A percentile compares a stretch with the other conserved stretches of the same genome.
These are phyloP conservation scores for Exophiala phaeomuriformis DNA, from an alignment of 2,329 filamentous ascomycete genomes.

Conservation along the genomic window DNA sequence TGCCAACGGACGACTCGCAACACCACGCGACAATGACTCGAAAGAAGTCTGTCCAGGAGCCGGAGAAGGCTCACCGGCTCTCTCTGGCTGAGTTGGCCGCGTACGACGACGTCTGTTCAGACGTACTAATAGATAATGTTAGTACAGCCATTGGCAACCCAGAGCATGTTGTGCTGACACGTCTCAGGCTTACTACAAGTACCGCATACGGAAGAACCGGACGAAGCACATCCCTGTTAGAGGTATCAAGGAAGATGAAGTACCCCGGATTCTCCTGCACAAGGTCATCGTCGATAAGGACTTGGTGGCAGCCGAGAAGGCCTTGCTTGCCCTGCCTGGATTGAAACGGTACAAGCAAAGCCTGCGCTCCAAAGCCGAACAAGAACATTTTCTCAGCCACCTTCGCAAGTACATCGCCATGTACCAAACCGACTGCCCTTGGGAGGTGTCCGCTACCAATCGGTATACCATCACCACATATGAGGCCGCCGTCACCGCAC, in stretches of 20 bases:
- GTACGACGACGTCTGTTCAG: constrained; percentile 93
- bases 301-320: constrained; percentile 59
- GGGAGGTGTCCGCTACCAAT: constrained; percentile 89
- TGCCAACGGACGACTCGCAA: neutral
- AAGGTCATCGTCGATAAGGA: constrained; percentile 71
- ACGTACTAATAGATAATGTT: constrained; percentile 92
- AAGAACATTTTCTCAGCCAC: constrained; percentile 78
- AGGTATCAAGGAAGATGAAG: constrained; percentile 61
- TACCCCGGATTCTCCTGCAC: constrained; percentile 53
- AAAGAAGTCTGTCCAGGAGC: constrained; percentile 13
- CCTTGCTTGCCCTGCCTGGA: constrained; percentile 65
- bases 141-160: constrained; percentile 35
- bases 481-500: constrained; percentile 79
- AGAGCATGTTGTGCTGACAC: constrained; percentile 11
- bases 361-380: constrained; percentile 68
- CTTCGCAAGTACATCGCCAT: constrained; percentile 86
- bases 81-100: constrained; percentile 80
- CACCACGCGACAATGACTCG: constrained; percentile 23
- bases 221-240: constrained; percentile 77
- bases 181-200: constrained; percentile 85
- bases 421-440: constrained; percentile 87
- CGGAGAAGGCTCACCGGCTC: constrained; percentile 54
- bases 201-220: constrained; percentile 87
- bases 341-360: constrained; percentile 62
- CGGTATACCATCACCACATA: constrained; percentile 87